Evolutionary conservation across 2,329 filamentous ascomycete genomes (phyloP).

Genomic region (Colletotrichum truncatum): DNA sequence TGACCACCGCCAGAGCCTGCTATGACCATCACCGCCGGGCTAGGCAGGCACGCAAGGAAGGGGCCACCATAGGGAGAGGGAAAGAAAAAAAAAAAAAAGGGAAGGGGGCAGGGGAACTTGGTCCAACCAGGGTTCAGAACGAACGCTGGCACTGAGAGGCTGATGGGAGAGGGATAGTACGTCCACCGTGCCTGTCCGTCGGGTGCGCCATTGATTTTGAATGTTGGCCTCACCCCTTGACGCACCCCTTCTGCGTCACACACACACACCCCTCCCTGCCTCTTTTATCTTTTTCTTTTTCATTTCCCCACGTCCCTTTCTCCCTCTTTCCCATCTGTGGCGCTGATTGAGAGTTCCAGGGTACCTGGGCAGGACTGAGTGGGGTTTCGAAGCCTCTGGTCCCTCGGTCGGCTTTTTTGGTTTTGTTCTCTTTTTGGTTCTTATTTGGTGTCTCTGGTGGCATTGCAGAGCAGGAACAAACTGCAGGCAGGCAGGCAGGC

Average conservation of each 20-base stretch:
- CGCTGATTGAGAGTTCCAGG: conserved; percentile 19
- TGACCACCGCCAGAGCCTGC: no score
- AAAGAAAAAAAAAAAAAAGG: conserved; percentile 16
- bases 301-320: background rate
- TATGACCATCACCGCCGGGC: no score
- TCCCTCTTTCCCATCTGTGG: conserved; percentile 9
- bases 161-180: background rate
- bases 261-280: background rate
- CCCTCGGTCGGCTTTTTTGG: background rate
- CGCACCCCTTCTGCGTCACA: background rate
- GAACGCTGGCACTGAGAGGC: background rate
- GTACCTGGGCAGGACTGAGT: background rate
- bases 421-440: no score
- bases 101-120: conserved; percentile 6
- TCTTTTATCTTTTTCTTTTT: background rate
- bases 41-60: no score
- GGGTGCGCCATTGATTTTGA: conserved; percentile 32
- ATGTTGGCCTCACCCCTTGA: background rate
- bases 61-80: conserved; percentile 12
- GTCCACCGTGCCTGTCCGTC: conserved; percentile 24
- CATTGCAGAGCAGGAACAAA: background rate
- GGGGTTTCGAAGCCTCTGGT: conserved; percentile 15
- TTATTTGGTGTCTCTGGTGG: background rate
- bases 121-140: background rate
- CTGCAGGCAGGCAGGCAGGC: background rate